phyloP scores from a whole-genome alignment of 106 monocot species.

The Amphibolis antarctica region DNA sequence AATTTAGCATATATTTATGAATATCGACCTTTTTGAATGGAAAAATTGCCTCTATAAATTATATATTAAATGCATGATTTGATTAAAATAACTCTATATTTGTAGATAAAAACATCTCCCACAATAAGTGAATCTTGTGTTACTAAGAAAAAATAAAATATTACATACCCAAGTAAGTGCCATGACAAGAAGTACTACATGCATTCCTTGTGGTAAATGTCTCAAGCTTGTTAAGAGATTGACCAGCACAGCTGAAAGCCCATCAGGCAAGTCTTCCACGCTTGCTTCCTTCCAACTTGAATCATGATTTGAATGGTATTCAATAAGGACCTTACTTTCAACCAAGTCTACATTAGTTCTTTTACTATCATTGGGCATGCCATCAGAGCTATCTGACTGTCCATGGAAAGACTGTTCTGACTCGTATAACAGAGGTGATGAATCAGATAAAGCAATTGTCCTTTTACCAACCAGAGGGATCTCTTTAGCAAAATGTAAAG shows the following conservation, averaged over 20 bases:
- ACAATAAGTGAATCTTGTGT: not conserved
- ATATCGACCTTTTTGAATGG: too few relatives aligned
- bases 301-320: constrained; percentile 13
- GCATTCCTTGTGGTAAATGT: constrained; percentile 88
- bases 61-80: too few relatives aligned
- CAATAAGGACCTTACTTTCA: constrained; percentile 12
- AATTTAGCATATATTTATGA: too few relatives aligned
- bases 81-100: too few relatives aligned
- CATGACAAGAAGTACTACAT: constrained; percentile 92
- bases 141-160: not conserved
- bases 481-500: constrained; percentile 81
- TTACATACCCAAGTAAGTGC: constrained; percentile 87
- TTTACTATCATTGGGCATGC: constrained; percentile 21
- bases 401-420: constrained; percentile 23
- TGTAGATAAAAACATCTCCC: not conserved
- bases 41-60: too few relatives aligned
- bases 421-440: constrained; percentile 60
- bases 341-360: constrained; percentile 11
- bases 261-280: constrained; percentile 34
- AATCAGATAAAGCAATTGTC: constrained; percentile 40
- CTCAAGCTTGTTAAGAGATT: constrained; percentile 91
- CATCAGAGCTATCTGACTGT: not conserved
- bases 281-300: constrained; percentile 15
- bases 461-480: constrained; percentile 34
- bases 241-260: constrained; percentile 78